Conservation (phyloP, 192 early-diverging fungal genomes). For the Helicostylum pulchrum region DNA sequence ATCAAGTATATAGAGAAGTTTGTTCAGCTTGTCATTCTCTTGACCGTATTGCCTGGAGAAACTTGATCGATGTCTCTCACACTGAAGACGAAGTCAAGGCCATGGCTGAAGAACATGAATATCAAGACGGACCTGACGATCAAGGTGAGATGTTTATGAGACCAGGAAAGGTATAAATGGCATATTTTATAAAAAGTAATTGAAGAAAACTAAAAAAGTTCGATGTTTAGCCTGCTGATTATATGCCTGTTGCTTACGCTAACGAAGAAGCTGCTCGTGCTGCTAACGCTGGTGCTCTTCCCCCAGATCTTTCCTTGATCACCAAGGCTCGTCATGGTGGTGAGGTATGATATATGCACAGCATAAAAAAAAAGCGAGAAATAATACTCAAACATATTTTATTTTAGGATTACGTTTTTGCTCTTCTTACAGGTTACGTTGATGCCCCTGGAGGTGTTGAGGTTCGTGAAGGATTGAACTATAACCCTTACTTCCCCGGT, state of each 20-base stretch:
- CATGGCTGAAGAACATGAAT: conserved; percentile 92
- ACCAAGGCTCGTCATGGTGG: conserved; percentile 93
- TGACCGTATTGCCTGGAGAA: conserved; percentile 90
- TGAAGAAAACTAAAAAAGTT: neutral
- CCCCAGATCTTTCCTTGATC: conserved; percentile 95
- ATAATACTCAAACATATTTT: too few species aligned
- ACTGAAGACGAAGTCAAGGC: conserved; percentile 88
- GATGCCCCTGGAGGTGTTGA: conserved; percentile 92
- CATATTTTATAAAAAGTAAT: too few species aligned
- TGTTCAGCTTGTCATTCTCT: conserved; percentile 97
- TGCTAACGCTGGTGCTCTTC: conserved; percentile 92
- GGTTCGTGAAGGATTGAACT: conserved; percentile 93
- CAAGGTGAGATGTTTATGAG: conserved; percentile 87
- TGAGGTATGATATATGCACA: conserved; percentile 58
- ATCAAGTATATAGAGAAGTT: conserved; percentile 98
- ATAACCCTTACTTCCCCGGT: conserved; percentile 99
- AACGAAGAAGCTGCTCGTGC: conserved; percentile 97
- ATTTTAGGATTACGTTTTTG: conserved; percentile 86
- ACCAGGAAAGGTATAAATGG: conserved; percentile 68
- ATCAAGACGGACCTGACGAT: conserved; percentile 91
- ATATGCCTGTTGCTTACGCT: conserved; percentile 86
- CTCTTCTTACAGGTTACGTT: conserved; percentile 91
- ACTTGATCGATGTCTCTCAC: conserved; percentile 91
- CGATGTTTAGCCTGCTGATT: conserved; percentile 73
- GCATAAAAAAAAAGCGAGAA: too few species aligned